Base-by-base conservation (phyloP, 2,329 filamentous ascomycete species). In the Calonectria honghensis region DNA sequence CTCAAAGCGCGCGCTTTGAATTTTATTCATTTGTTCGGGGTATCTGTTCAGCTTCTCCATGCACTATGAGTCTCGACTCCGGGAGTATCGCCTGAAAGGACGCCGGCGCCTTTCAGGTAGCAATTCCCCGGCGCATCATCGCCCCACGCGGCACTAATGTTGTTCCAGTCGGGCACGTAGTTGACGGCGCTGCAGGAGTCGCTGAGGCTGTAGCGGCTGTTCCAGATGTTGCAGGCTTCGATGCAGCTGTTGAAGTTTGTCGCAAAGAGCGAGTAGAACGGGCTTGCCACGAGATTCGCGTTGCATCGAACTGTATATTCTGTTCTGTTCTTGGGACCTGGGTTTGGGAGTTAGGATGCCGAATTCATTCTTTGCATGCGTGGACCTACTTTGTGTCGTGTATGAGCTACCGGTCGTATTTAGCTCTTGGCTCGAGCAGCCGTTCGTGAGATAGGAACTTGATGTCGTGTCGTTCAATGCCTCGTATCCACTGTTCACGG, bases 191-290 rank as follows among this genome's bases (percentile, higher is more conserved):
- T 29, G 37, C 57, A 41, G 35, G 57, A 39, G 6, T 37, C 14
- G 24, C 41, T 63, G 24, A 63, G 37, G 57, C 6, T 9, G 14
- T 39, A 35, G 14, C 0, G 13, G 35, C 3, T 63, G 32, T 63
- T 63, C 57, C 57, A 63, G 20, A 63, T 63, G 57, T 16, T 41
- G 57, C 57, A 63, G 24, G 57, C n/a, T 39, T 63, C 57, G 39
- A 63, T 63, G 57, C 57, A 63, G 37, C 57, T 63, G 57, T 63
- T 63, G 57, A 63, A 63, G 13, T 63, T 63, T 29, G 57, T 63
- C 20, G 57, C 57, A 29, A 63, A 63, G 35, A 63, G 35, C 27
- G 57, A 63, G 35, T 63, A 63, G 14, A 63, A 20, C 18, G 57
- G 57, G 14, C 57, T 37, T 13, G 57, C 57, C 57, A 63, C 57